Evolutionary conservation across 352 stramenopile species (phyloP), one percentile per base, ranked within the genome.

Genomic region (Globisporangium spinosum): DNA sequence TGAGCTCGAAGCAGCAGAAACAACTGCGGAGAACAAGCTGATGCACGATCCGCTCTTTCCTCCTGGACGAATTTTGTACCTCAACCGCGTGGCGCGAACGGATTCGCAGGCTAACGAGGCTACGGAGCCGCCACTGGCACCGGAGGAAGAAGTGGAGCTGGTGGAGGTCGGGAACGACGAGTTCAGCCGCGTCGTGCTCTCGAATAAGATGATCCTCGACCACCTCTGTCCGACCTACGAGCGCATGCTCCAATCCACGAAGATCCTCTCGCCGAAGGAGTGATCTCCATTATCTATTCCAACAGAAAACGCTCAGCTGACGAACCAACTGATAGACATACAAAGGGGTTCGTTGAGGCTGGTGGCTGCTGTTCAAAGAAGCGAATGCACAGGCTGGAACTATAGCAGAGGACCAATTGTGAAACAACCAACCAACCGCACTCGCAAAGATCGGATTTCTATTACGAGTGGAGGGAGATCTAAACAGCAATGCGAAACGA

Each of bases 141-240:
- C 25, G 0, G 60, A 43, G 1, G 64, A 67, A 40, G 67, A 69
- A 25, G 72, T 89, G n/a, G 85, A 89, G 70, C 76, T 94, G 27
- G 76, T 90, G 54, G 77, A 89, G 29, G 84, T 89, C 56, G 67
- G 68, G 15, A 89, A 81, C 29, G 79, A 91, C 59, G 80, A 90
- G 60, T 94, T 94, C 62, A 77, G 77, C 64, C 80, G 77, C 54
- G 79, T 94, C 10, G 78, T 90, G 65, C 79, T 95, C 9, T 94
- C 88, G 34, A 92, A 93, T 51, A 74, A 79, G 53, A 95, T 95
- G 88, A 78, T 95, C 13, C 73, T 91, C 20, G 86, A 95, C 61
- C 88, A 95, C 32, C 79, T 95, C n/a, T 94, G 88, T 67, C 91
- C 84, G 3, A 81, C 87, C 49, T 95, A 95, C 70, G 87, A 95